Percentiles rank a stretch among this genome's conserved stretches.
phyloP scores from a whole-genome alignment of 1,284 basidiomycete genomes.

The Ustilago lituana region DNA sequence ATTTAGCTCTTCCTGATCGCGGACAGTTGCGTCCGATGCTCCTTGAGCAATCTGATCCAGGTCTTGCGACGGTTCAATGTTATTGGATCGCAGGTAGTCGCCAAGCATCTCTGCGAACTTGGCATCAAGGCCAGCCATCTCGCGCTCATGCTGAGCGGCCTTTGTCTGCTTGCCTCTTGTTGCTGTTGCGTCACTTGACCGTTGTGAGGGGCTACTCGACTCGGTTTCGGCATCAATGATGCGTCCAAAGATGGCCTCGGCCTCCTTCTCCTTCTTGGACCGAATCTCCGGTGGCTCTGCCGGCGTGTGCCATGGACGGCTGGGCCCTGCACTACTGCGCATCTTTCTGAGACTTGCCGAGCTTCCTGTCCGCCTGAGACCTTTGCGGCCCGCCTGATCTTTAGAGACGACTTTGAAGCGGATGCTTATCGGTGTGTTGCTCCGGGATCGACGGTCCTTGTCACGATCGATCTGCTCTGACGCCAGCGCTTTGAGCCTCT shows the following conservation, averaged over 20 bases:
- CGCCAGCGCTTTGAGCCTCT: slow-evolving; percentile 41
- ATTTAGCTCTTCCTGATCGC: not conserved
- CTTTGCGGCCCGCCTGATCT: slow-evolving; percentile 16
- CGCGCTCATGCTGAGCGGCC: slow-evolving; percentile 17
- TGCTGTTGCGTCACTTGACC: not conserved
- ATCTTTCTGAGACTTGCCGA: slow-evolving; percentile 40
- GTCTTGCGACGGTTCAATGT: slow-evolving; percentile 45
- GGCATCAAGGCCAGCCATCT: slow-evolving; percentile 50
- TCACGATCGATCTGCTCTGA: slow-evolving; percentile 45
- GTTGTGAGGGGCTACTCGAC: not conserved
- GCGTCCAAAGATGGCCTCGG: slow-evolving; percentile 47
- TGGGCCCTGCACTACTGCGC: slow-evolving; percentile 22
- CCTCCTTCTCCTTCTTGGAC: slow-evolving; percentile 43
- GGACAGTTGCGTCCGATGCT: slow-evolving; percentile 10
- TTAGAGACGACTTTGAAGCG: slow-evolving; percentile 44
- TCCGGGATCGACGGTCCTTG: slow-evolving; percentile 29
- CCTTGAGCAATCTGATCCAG: slow-evolving; percentile 28
- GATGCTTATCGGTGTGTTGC: slow-evolving; percentile 31
- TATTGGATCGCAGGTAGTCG: slow-evolving; percentile 47
- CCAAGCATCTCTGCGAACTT: slow-evolving; percentile 56
- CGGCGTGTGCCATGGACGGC: slow-evolving; percentile 29
- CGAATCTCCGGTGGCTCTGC: slow-evolving; percentile 39
- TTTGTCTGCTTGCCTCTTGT: not conserved
- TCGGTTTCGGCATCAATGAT: slow-evolving; percentile 49
- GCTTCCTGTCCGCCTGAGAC: slow-evolving; percentile 32